Base-by-base conservation (phyloP, 2,329 filamentous ascomycete genomes). In the Colletotrichum sojae region DNA sequence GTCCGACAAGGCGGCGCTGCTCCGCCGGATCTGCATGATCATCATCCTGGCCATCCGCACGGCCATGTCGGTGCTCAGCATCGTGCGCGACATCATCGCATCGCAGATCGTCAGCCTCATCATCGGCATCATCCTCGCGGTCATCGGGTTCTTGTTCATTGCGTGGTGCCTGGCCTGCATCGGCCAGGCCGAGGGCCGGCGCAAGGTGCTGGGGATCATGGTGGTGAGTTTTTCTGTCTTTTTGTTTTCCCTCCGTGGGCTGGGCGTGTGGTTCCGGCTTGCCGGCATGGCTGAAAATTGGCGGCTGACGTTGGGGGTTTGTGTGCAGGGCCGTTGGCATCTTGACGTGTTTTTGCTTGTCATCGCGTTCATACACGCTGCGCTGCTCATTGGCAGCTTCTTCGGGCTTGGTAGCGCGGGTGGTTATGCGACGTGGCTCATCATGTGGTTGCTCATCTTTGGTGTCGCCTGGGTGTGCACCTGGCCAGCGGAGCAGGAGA, bases 391-490 rank as follows among this genome's bases (percentile, higher is more conserved):
- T 5, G 51, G 55, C 18, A 52, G 43, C 49, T 62, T 69, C 18
- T 46, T 67, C 36, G 67, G 67, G 13, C 52, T 67, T 13, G 52
- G 55, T 5, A 46, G 9, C 18, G 52, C 45, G 4, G 63, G 55
- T 10, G 25, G 51, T 10, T 40, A 66, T 18, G 62, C 43, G 6
- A 53, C 63, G 20, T 69, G 67, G 67, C 45, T 61, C 10, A 53
- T 69, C 15, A 67, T 69, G 67, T 67, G 67, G 63, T 31, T 69
- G 10, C 57, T 67, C 36, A 67, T 69, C 36, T 69, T 69, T 25
- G 49, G 45, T 36, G 67, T 67, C 6, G 67, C 67, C 15, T 69
- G 67, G 63, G 25, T 69, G 10, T 58, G 43, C n/a, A 67, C 22
- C 5, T 69, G 67, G 67, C 55, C 67, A 1, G 63, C 67, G 10